Conservation (phyloP, 2,329 filamentous ascomycete species). For the Ophiocordyceps camponoti-saundersi region DNA sequence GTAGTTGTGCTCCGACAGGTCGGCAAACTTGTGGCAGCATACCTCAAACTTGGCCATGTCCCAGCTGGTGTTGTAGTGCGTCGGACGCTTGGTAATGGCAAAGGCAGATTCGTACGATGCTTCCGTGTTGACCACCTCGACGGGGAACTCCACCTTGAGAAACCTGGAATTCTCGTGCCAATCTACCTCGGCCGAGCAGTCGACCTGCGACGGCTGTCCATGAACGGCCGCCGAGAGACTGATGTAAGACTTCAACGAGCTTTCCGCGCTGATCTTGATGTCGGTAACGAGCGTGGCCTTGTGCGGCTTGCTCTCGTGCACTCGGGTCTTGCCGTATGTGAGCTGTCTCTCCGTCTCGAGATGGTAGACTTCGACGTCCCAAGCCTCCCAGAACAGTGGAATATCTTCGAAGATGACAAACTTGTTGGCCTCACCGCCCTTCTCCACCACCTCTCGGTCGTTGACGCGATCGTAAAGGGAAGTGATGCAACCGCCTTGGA, state of each 20-base stretch:
- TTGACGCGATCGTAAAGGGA: conserved; percentile 64
- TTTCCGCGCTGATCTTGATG: conserved; percentile 74
- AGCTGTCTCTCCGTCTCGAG: conserved; percentile 73
- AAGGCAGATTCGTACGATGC: conserved; percentile 93
- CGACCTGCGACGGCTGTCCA: conserved; percentile 45
- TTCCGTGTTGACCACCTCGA: conserved; percentile 78
- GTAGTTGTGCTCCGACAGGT: conserved; percentile 74
- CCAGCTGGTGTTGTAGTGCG: conserved; percentile 95
- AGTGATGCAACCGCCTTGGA: conserved; percentile 62
- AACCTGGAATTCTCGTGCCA: conserved; percentile 97
- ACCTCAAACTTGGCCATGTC: conserved; percentile 98
- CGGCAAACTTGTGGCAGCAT: conserved; percentile 87
- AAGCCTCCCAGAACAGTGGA: conserved; percentile 91
- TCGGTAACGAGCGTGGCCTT: conserved; percentile 69
- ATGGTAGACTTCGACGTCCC: conserved; percentile 96
- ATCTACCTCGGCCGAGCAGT: conserved; percentile 74
- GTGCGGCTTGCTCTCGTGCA: conserved; percentile 56
- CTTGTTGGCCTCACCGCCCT: conserved; percentile 67
- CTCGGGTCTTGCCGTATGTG: conserved; percentile 45
- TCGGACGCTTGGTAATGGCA: conserved; percentile 73
- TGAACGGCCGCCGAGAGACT: conserved; percentile 55
- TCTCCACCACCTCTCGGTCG: conserved; percentile 61
- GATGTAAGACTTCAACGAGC: conserved; percentile 74
- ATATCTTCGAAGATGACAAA: conserved; percentile 95
- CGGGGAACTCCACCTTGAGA: conserved; percentile 95